phyloP scores from a whole-genome alignment of 768 basidiomycete genomes.

The Pleurotus tuber-regium region DNA sequence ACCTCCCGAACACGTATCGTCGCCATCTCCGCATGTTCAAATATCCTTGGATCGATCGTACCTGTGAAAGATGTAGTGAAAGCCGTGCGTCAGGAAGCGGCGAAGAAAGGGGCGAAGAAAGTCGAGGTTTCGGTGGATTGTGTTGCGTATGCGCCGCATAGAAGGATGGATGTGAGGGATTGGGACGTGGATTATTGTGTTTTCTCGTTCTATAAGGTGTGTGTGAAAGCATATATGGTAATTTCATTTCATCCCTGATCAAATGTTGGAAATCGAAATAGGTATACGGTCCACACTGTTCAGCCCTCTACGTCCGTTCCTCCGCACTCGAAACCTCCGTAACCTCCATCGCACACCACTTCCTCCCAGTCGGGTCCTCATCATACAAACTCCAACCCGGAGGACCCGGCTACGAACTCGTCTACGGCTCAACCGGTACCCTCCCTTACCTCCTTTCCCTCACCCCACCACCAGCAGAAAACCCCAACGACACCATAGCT shows the following conservation, averaged over 20 bases:
- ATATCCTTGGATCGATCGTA: constrained; percentile 66
- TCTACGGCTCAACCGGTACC: constrained; percentile 58
- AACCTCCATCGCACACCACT: constrained; percentile 65
- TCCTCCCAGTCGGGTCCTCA: constrained; percentile 45
- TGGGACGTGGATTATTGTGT: constrained; percentile 79
- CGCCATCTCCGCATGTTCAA: constrained; percentile 74
- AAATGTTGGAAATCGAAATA: too few relatives aligned
- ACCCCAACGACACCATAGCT: background rate
- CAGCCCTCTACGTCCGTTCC: constrained; percentile 59
- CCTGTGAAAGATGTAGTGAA: constrained; percentile 57
- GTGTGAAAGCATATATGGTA: constrained; percentile 3
- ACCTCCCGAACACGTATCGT: constrained; percentile 66
- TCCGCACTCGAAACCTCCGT: constrained; percentile 50
- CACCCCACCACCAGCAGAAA: constrained; percentile 28
- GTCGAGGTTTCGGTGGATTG: constrained; percentile 73
- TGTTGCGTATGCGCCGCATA: constrained; percentile 77
- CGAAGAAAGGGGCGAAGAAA: constrained; percentile 50
- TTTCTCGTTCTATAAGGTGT: constrained; percentile 76
- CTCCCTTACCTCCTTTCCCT: constrained; percentile 63
- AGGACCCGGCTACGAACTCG: constrained; percentile 72
- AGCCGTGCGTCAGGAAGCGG: constrained; percentile 49
- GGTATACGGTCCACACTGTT: constrained; percentile 76
- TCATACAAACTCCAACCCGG: constrained; percentile 71
- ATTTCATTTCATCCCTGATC: background rate
- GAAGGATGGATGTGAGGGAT: constrained; percentile 64